Base-by-base conservation (phyloP, 192 early-diverging fungal genomes). In the Coemansia sp. region DNA sequence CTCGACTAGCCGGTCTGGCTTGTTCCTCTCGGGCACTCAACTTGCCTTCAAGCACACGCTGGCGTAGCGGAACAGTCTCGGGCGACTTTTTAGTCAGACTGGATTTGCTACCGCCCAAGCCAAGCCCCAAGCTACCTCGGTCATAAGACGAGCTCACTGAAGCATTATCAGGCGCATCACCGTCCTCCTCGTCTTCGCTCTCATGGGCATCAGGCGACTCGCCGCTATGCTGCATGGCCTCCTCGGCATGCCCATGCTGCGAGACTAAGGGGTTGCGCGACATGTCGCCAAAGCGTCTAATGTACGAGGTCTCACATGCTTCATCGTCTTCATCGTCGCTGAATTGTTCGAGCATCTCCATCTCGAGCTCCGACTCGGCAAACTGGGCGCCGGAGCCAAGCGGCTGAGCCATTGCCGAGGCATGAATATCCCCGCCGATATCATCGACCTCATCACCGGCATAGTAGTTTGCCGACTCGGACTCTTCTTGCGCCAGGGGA, bases 291-390 rank as follows among this genome's bases (percentile, higher is more conserved):
- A 73, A 75, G 67, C 75, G 72, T 62, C 68, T 71, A 37, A 82
- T 74, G 44, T 82, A 82, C 44, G 80, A 74, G 4, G 75, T 68
- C 48, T 72, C 80, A 5, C 67, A 72, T 0, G 63, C 63, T 3
- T 64, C 66, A 38, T 75, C 75, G 27, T 61, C 69, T 4, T 82
- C 75, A 38, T 82, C 75, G 46, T 83, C 80, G 58, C 69, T 77
- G 58, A 71, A 63, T 10, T 68, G 68, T 8, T 74, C 73, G 1
- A 71, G 62, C 31, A 68, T 51, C 5, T 66, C 73, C 23, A 82
- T 63, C 55, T 62, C 64, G 6, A 77, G 66, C 59, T 77, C 80
- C 5, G 63, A 41, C 29, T 72, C 73, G 5, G 32, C 68, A 25
- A 39, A 38, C 17, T 67, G 68, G 3, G 68, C 39, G 2, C 41